phyloP scores from a whole-genome alignment of 208 protist genomes.

The Herpetomonas muscarum region DNA sequence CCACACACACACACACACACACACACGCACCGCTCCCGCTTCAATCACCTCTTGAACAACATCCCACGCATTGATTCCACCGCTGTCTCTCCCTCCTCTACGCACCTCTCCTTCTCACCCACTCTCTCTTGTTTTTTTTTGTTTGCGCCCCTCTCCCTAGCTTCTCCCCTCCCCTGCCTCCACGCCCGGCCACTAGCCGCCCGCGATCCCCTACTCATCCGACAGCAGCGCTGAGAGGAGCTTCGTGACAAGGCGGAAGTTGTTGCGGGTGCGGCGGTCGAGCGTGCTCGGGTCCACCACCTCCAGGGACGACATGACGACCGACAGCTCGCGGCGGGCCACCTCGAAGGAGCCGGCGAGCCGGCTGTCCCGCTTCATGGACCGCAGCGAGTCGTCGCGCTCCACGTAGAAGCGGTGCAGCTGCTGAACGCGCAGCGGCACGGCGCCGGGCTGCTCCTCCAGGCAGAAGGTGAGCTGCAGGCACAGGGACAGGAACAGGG shows the following conservation, averaged over 20 bases:
- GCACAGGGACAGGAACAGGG: constrained; percentile 79
- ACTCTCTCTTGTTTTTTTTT: too few species aligned
- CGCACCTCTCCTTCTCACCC: too few species aligned
- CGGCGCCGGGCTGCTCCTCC: constrained; percentile 29
- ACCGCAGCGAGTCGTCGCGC: constrained; percentile 81
- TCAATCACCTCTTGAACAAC: too few species aligned
- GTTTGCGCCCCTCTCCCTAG: too few species aligned
- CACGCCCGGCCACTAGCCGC: too few species aligned
- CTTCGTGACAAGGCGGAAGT: constrained; percentile 56
- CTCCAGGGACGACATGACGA: constrained; percentile 45
- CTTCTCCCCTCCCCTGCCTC: too few species aligned
- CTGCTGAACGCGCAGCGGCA: constrained; percentile 67
- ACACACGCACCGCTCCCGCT: too few species aligned
- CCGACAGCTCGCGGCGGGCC: constrained; percentile 50
- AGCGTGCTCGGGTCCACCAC: constrained; percentile 40
- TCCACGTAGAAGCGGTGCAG: constrained; percentile 81
- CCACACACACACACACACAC: too few species aligned
- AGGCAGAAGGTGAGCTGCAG: constrained; percentile 81
- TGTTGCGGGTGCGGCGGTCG: constrained; percentile 74
- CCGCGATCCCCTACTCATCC: too few species aligned
- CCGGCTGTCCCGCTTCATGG: constrained; percentile 49
- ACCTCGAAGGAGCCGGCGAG: constrained; percentile 42
- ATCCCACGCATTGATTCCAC: too few species aligned
- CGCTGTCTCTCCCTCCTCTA: too few species aligned
- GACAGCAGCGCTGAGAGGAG: constrained; percentile 50